Percentiles rank a stretch among this genome's conserved stretches.
These are phyloP conservation scores for Ophiostoma sp. DNA, from an alignment of 2,329 filamentous ascomycete species.

Conservation along the genomic window DNA sequence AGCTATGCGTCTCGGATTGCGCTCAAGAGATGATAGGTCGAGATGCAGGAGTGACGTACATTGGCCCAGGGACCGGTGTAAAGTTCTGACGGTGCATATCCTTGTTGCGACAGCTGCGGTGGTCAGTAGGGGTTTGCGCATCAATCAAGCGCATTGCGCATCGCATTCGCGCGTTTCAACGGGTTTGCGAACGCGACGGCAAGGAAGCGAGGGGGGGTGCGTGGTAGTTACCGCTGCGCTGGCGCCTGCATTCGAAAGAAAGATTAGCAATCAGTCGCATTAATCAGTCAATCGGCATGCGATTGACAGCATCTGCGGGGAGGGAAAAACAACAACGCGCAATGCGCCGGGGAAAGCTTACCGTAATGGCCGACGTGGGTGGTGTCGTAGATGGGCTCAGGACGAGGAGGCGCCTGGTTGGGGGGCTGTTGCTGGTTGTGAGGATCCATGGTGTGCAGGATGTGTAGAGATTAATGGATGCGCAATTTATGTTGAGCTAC, in stretches of 20 bases:
- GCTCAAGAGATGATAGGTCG: background rate
- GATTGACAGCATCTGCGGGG: background rate
- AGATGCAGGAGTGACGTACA: conserved; percentile 47
- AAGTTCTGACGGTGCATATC: conserved; percentile 85
- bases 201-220: background rate
- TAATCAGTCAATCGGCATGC: no score
- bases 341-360: conserved; percentile 39
- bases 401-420: conserved; percentile 55
- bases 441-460: conserved; percentile 47
- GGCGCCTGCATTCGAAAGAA: conserved; percentile 47
- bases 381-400: conserved; percentile 65
- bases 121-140: conserved; percentile 19
- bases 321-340: background rate
- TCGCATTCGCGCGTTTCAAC: background rate
- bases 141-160: conserved; percentile 21
- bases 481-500: background rate
- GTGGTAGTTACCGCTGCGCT: conserved; percentile 52
- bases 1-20: background rate
- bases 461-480: conserved; percentile 4
- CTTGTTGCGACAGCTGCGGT: conserved; percentile 72
- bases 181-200: background rate
- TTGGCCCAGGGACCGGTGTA: conserved; percentile 96
- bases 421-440: conserved; percentile 46
- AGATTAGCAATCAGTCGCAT: background rate
- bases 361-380: conserved; percentile 73